Base-by-base conservation (phyloP, 768 basidiomycete species). In the Leccinum fibrillosum region DNA sequence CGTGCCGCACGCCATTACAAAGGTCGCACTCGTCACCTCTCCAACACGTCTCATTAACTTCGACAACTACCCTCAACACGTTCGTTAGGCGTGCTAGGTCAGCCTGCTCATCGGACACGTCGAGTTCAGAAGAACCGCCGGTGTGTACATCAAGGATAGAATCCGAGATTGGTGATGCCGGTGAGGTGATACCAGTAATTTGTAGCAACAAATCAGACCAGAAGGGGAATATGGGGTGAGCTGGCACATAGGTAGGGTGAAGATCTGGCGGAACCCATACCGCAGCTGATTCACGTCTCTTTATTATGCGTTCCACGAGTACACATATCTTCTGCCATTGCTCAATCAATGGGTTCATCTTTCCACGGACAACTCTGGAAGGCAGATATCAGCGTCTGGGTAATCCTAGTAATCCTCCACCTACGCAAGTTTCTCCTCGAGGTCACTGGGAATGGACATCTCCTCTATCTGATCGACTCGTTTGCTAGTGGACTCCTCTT, bases 241-340 rank as follows among this genome's bases (percentile, higher is more conserved):
- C 79, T 76, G 80, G 82, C 69, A 86, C 76, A 76, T 81, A 83
- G 72, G 79, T 72, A 73, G 81, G 82, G 78, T 79, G 80, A 74
- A 82, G 78, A 77, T 80, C 80, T 77, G 84, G 78, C 72, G 69
- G 70, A 74, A 73, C 75, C 78, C 91, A 84, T 89, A 90, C 92
- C 81, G 90, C 88, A 78, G 90, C 89, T 75, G 92, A 89, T 80
- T 95, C 90, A 68, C 92, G 85, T 75, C 95, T 85, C 74, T 88
- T 92, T 55, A 96, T 83, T 62, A 92, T 83, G 60, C 94, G 88
- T 75, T 98, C 96, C 19, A 88, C 82, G 55, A 94, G 80, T 56
- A 91, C 76, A 70, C 91, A 92, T 68, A 98, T 86, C 66, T 89
- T 87, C 66, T 94, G 91, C 92, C 94, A 97, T 60, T 91, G 87